Evolutionary conservation across 2,329 filamentous ascomycete genomes (phyloP).

Genomic region (Endoconidiophora polonica): DNA sequence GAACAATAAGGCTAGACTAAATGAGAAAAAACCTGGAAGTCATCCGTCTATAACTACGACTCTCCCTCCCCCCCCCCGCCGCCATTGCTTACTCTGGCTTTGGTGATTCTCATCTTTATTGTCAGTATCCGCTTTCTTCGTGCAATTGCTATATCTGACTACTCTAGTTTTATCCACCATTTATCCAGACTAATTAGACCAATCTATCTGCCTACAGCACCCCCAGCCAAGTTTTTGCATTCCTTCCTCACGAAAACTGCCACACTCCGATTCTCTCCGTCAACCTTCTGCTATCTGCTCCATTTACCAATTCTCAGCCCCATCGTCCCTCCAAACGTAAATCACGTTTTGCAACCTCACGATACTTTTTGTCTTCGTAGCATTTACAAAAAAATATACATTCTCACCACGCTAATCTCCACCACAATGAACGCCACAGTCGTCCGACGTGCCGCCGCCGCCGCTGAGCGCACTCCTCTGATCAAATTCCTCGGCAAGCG

Average conservation of each 20-base stretch:
- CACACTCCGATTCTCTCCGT: slow-evolving; percentile 1
- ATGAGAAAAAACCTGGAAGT: too few relatives aligned
- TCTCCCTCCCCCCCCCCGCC: too few relatives aligned
- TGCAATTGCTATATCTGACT: too few relatives aligned
- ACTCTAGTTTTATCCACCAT: background rate
- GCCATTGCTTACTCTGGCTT: too few relatives aligned
- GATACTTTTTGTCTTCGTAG: background rate
- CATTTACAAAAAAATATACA: background rate
- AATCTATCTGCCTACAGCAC: background rate
- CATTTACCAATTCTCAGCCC: background rate
- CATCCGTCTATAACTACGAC: too few relatives aligned
- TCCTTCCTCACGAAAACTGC: background rate
- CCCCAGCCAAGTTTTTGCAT: background rate
- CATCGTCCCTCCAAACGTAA: background rate
- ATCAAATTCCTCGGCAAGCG: slow-evolving; percentile 48
- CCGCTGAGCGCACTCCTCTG: slow-evolving; percentile 42
- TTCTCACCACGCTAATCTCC: background rate
- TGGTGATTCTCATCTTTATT: too few relatives aligned
- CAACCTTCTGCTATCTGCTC: background rate
- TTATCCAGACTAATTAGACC: slow-evolving; percentile 1
- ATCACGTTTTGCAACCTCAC: background rate
- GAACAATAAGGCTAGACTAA: background rate
- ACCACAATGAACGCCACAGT: slow-evolving; percentile 36
- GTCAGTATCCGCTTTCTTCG: too few relatives aligned
- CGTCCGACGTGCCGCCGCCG: slow-evolving; percentile 35